Base-by-base conservation (phyloP, 75 land plant species). In the Picea glauca region DNA sequence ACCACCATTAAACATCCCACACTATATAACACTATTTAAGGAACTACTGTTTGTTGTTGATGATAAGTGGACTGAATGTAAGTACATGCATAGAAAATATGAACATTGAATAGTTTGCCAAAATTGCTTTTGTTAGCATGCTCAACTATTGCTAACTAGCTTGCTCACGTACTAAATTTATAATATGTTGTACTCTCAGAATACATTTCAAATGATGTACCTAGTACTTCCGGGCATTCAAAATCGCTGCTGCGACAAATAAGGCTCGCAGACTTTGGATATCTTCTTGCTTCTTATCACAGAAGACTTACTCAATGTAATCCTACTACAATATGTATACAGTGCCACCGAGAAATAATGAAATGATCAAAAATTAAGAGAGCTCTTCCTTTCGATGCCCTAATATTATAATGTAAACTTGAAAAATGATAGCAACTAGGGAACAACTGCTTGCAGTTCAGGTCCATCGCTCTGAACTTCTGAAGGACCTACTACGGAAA, bases 401-500 rank as follows among this genome's bases (percentile, higher is more conserved):
- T 33, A 0, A 17, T 4, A 4, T 33, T 66, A 35, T 4, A 33
- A 33, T 14, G 8, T 9, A 50, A 26, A 70, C 73, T 43, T 43
- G 21, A 43, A 70, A 43, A 70, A 43, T 40, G 11, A 50, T 3
- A 40, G 18, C 11, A 43, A 7, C 73, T 70, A 70, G 43, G 46
- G n/a, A 70, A 9, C 9, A 20, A 43, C 23, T 20, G 38, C 54
- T 70, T 70, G 54, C 20, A 43, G 73, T 70, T 70, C 54, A 70
- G 7, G 26, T 38, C n/a, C 85, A 50, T 85, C 86, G 54, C 81
- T 56, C 13, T 82, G 83, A 13, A 73, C 23, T 31, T 87, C 96
- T 4, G 84, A 58, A 3, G 84, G 83, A 35, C 90, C 84, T 11
- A 94, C 88, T 58, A 97, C 76, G 15, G 99, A 94, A 5, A 89